A percentile compares a stretch with the other conserved stretches of the same genome.
Evolutionary conservation across 2,329 filamentous ascomycete genomes (phyloP).

Genomic region (Fusarium sp.): DNA sequence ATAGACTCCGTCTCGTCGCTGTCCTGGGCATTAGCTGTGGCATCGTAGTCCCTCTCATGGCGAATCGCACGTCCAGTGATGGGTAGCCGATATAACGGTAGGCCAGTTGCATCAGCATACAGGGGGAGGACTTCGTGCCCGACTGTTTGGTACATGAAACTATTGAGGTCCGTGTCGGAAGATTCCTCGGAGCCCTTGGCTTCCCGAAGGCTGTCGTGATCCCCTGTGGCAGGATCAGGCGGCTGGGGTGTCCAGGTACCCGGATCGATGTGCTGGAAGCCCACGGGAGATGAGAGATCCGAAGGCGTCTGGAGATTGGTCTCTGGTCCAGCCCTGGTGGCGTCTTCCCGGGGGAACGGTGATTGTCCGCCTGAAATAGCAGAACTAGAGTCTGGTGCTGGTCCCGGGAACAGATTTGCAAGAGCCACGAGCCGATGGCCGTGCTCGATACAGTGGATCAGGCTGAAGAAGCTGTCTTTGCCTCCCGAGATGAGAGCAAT

Average conservation of each 20-base stretch:
- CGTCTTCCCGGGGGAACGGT: conserved; percentile 19
- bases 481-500: conserved; percentile 95
- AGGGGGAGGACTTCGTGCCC: conserved; percentile 88
- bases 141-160: conserved; percentile 99
- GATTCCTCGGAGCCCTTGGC: conserved; percentile 16
- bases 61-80: conserved; percentile 79
- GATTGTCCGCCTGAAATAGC: conserved; percentile 12
- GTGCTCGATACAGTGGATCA: conserved; percentile 88
- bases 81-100: conserved; percentile 84
- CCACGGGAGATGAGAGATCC: conserved; percentile 23
- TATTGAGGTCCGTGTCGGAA: conserved; percentile 74
- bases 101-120: conserved; percentile 78
- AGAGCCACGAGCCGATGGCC: conserved; percentile 87
- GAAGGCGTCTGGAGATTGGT: background rate
- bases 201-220: conserved; percentile 8
- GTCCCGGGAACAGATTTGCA: conserved; percentile 78
- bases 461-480: conserved; percentile 95
- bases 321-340: conserved; percentile 13
- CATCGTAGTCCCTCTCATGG: conserved; percentile 74
- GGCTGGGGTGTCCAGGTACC: conserved; percentile 29
- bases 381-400: conserved; percentile 9
- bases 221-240: background rate
- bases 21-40: conserved; percentile 36
- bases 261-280: conserved; percentile 38
- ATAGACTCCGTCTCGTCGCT: conserved; percentile 91